A percentile compares a stretch with the other conserved stretches of the same genome.
Conservation (phyloP, 208 protist species). For the Trypanosoma mega region DNA sequence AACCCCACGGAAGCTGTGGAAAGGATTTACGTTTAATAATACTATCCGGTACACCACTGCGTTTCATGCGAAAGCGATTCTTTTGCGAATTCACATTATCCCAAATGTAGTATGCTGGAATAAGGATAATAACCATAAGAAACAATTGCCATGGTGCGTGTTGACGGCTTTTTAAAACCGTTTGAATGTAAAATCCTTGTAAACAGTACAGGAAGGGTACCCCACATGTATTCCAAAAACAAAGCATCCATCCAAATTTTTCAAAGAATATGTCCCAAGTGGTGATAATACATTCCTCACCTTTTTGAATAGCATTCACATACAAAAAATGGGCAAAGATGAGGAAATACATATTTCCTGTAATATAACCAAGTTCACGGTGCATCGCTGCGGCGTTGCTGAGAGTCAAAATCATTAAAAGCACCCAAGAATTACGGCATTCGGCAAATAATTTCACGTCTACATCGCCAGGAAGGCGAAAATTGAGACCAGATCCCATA, state of each 20-base stretch:
- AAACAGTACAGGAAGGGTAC: conserved; percentile 96
- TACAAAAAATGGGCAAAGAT: conserved; percentile 94
- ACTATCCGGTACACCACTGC: conserved; percentile 62
- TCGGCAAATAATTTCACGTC: conserved; percentile 95
- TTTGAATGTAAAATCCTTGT: conserved; percentile 89
- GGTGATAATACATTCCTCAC: conserved; percentile 93
- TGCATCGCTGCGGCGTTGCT: conserved; percentile 89
- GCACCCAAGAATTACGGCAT: conserved; percentile 93
- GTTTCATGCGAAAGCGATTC: conserved; percentile 92
- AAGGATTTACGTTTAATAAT: conserved; percentile 84
- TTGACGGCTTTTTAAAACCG: conserved; percentile 59
- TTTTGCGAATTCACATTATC: conserved; percentile 95
- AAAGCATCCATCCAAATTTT: conserved; percentile 95
- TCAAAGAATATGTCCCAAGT: conserved; percentile 97
- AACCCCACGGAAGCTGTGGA: conserved; percentile 92
- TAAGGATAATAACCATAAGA: conserved; percentile 72
- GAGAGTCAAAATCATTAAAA: conserved; percentile 92
- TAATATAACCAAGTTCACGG: conserved; percentile 74
- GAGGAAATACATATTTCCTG: conserved; percentile 90
- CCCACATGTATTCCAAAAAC: conserved; percentile 95
- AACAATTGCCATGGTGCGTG: conserved; percentile 58
- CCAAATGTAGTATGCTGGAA: conserved; percentile 92
- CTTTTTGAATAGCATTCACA: conserved; percentile 93
- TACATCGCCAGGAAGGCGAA: conserved; percentile 85
- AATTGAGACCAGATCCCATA: conserved; percentile 92